Evolutionary conservation across 2,329 filamentous ascomycete species (phyloP).

Genomic region (Fusarium sterilihyphosum): DNA sequence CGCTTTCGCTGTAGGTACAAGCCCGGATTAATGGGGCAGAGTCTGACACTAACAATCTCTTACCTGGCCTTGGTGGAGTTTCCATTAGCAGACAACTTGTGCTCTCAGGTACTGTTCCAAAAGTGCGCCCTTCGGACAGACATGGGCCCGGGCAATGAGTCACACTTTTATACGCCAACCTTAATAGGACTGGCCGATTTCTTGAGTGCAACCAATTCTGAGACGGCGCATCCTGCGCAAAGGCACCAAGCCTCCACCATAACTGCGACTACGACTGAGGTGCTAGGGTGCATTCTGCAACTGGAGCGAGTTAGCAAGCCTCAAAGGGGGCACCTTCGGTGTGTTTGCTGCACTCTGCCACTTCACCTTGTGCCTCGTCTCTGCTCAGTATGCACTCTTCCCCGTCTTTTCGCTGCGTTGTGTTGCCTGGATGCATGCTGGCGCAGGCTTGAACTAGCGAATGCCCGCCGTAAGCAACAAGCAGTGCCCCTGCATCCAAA

Average conservation of each 20-base stretch:
- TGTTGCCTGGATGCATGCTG: constrained; percentile 3
- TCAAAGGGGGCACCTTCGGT: not conserved
- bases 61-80: not conserved
- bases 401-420: not conserved
- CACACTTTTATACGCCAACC: constrained; percentile 47
- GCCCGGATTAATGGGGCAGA: constrained; percentile 34
- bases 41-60: constrained; percentile 24
- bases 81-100: constrained; percentile 21
- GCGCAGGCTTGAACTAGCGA: constrained; percentile 21
- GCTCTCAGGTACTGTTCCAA: constrained; percentile 26
- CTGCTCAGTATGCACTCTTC: not conserved
- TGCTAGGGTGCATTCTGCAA: not conserved
- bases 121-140: constrained; percentile 40
- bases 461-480: constrained; percentile 30
- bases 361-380: not conserved
- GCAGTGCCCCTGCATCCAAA: constrained; percentile 21
- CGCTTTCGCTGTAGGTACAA: constrained; percentile 19
- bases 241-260: constrained; percentile 31
- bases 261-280: not conserved
- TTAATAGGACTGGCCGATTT: constrained; percentile 43
- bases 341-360: not conserved
- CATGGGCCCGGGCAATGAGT: constrained; percentile 48
- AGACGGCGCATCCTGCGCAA: constrained; percentile 37
- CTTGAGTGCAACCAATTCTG: constrained; percentile 35
- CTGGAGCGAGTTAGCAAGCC: not conserved